Evolutionary conservation across 441 rosid species (phyloP).

Genomic region (Corymbia calophylla): DNA sequence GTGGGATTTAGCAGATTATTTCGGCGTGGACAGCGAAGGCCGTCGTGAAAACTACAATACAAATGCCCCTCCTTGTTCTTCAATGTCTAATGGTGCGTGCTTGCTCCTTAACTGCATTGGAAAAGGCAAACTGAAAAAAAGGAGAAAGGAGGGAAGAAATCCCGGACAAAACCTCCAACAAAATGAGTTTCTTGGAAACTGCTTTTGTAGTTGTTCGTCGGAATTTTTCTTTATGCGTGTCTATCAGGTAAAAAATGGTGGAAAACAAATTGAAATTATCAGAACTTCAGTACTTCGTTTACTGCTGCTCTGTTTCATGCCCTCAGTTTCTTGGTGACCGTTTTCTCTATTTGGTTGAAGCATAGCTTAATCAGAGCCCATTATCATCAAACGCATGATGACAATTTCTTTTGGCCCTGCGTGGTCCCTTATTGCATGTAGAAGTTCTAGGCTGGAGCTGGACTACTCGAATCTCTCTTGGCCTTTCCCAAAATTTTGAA

Average conservation of each 20-base stretch:
- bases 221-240: not conserved
- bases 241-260: not conserved
- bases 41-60: slow-evolving; percentile 13
- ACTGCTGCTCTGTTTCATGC: not conserved
- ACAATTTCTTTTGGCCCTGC: not conserved
- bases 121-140: not conserved
- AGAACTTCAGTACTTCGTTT: not conserved
- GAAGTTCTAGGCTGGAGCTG: not conserved
- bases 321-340: not conserved
- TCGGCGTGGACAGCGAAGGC: slow-evolving; percentile 25
- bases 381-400: not conserved
- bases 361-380: not conserved
- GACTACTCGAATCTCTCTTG: not conserved
- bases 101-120: not conserved
- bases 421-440: not conserved
- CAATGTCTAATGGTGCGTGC: slow-evolving; percentile 48
- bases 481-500: not conserved
- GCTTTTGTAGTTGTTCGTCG: not conserved
- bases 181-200: not conserved
- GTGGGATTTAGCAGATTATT: slow-evolving; percentile 42
- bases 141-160: not conserved
- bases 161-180: not conserved
- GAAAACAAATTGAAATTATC: not conserved
- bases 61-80: slow-evolving; percentile 36
- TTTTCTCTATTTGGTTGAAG: not conserved